Evolutionary conservation across 2,329 filamentous ascomycete genomes (phyloP).

Genomic region (Gliomastix tumulicola): DNA sequence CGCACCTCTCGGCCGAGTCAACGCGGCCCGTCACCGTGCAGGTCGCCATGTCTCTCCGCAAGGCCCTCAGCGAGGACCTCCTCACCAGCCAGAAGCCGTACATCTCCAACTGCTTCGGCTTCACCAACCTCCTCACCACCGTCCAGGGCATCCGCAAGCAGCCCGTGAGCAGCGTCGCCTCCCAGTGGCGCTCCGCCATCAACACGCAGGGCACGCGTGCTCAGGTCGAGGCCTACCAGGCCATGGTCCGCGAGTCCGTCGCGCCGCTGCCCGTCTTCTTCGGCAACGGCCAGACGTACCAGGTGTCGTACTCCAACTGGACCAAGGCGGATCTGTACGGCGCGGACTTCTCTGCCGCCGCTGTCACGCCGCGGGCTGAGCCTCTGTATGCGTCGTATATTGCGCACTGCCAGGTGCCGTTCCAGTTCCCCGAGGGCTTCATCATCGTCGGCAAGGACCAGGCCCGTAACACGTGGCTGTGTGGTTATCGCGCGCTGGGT

Average conservation of each 20-base stretch:
- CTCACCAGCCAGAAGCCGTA: constrained; percentile 1
- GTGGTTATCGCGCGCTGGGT: constrained; percentile 8
- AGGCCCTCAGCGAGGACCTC: not conserved
- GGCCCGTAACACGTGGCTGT: constrained; percentile 21
- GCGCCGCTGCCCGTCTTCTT: constrained; percentile 17
- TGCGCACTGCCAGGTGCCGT: constrained; percentile 5
- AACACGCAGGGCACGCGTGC: constrained; percentile 18
- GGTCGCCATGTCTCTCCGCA: not conserved
- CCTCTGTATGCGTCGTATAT: constrained; percentile 10
- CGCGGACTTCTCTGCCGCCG: constrained; percentile 1
- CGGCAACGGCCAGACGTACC: constrained; percentile 19
- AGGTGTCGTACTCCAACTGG: constrained; percentile 23
- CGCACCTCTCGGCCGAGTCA: not conserved
- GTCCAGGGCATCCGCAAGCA: constrained; percentile 14
- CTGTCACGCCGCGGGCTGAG: not conserved
- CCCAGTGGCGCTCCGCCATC: constrained; percentile 17
- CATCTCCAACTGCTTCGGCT: constrained; percentile 16
- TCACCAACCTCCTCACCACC: constrained; percentile 10
- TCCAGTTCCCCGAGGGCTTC: constrained; percentile 10
- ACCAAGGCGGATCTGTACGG: constrained; percentile 11
- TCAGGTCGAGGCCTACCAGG: constrained; percentile 25
- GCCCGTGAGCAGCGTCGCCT: constrained; percentile 19
- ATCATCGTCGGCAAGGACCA: constrained; percentile 20
- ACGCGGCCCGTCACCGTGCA: not conserved
- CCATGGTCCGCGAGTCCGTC: constrained; percentile 4